Evolutionary conservation across 202 grass and related monocot species (phyloP).

Genomic region (Musa balbisiana): DNA sequence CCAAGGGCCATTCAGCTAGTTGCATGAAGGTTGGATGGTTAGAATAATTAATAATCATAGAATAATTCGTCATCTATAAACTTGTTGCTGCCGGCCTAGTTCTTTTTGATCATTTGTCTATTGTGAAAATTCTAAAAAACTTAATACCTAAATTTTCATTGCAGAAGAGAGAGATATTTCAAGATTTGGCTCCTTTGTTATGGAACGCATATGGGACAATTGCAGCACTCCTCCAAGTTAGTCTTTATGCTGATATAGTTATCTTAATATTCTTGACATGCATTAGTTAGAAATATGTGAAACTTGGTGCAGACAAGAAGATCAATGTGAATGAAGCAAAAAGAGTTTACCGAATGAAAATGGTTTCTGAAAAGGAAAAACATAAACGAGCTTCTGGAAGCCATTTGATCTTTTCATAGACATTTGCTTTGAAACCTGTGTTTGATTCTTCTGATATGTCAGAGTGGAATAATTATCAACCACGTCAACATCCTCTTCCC

Average conservation of each 20-base stretch:
- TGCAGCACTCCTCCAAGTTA: constrained; percentile 19
- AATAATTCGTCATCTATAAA: no score
- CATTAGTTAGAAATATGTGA: neutral
- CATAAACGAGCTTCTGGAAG: neutral
- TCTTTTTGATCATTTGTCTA: neutral
- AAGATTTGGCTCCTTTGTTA: constrained; percentile 25
- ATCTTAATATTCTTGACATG: neutral
- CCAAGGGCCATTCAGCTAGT: no score
- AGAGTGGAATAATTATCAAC: neutral
- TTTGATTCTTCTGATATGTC: neutral
- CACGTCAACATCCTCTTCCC: neutral
- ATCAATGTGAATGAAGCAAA: neutral
- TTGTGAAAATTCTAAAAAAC: neutral
- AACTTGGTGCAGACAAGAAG: neutral
- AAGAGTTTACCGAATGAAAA: neutral
- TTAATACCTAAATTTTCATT: neutral
- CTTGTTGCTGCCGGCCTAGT: neutral
- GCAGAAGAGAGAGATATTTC: constrained; percentile 21
- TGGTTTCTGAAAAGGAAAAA: neutral
- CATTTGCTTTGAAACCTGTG: neutral
- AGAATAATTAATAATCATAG: neutral
- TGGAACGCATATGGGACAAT: constrained; percentile 21
- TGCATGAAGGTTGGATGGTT: neutral
- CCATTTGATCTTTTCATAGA: neutral
- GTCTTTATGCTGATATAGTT: neutral